Percentiles rank a stretch among this genome's conserved stretches.
Evolutionary conservation across 2,329 filamentous ascomycete species (phyloP).

Genomic region (Shiraia bambusicola): DNA sequence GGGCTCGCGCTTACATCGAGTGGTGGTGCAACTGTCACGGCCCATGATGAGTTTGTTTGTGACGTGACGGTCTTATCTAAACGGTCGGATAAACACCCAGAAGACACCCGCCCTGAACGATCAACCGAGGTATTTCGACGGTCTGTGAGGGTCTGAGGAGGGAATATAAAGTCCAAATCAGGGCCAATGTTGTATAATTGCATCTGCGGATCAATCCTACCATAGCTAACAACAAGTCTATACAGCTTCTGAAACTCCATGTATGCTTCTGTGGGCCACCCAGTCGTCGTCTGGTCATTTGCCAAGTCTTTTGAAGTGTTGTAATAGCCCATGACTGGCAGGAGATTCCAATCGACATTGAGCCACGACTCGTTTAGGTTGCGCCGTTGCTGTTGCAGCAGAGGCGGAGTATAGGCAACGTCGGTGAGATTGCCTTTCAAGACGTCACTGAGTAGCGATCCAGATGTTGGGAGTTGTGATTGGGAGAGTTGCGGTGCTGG

Average conservation of each 20-base stretch:
- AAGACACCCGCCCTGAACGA: conserved; percentile 46
- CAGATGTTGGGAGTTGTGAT: conserved; percentile 47
- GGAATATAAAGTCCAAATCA: conserved; percentile 59
- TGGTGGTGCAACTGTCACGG: conserved; percentile 22
- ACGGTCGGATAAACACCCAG: conserved; percentile 57
- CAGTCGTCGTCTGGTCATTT: conserved; percentile 54
- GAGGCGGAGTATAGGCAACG: conserved; percentile 57
- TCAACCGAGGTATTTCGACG: conserved; percentile 33
- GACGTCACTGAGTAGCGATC: conserved; percentile 50
- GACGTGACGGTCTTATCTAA: conserved; percentile 45
- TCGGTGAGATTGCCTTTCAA: conserved; percentile 52
- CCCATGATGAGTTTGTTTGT: conserved; percentile 53
- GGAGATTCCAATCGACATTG: conserved; percentile 39
- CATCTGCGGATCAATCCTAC: conserved; percentile 60
- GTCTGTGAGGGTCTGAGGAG: conserved; percentile 44
- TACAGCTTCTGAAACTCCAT: conserved; percentile 57
- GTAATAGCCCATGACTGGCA: conserved; percentile 57
- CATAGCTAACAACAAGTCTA: conserved; percentile 59
- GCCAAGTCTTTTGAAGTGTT: conserved; percentile 40
- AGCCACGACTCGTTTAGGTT: conserved; percentile 64
- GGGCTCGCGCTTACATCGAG: conserved; percentile 22
- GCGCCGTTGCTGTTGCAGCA: conserved; percentile 53
- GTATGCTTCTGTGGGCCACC: conserved; percentile 65
- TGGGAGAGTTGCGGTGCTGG: conserved; percentile 47
- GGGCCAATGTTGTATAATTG: conserved; percentile 54